Base-by-base conservation (phyloP, 257 asterid genomes). In the Asclepias syriaca region DNA sequence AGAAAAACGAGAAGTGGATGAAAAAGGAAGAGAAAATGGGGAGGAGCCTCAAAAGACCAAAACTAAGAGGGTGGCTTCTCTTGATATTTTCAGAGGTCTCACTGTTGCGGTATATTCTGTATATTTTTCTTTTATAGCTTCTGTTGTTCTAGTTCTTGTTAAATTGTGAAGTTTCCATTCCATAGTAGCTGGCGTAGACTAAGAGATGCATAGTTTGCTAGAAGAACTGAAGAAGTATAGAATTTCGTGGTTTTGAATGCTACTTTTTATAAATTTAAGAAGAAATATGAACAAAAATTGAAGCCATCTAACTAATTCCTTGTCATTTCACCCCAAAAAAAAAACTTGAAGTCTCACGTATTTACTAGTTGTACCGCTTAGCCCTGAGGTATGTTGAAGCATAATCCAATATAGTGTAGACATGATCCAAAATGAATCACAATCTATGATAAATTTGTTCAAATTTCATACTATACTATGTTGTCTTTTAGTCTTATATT, bases 61-160 rank as follows among this genome's bases (percentile, higher is more conserved):
- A 73, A 60, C 89, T 0, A 88, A 86, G 79, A 84, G 96, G 45
- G 83, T 88, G 14, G 88, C 92, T n/a, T 85, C 95, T n/a, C 81
- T 90, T 45, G 95, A 90, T 76, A 81, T 87, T 69, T 88, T 88
- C 77, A 84, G 95, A 85, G 96, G 95, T 78, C 89, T 90, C 71
- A 88, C 96, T 21, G 91, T 90, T 48, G 92, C 91, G 71, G 95
- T 90, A 73, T 45, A 22, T 24, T 68, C 11, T 22, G 32, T 45
- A 6, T 4, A 34, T 71, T 0, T 51, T 9, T 21, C 21, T 13
- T 2, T 72, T 32, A 8, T 51, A 6, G 46, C 65, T 65, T 45
- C 24, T 39, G 3, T 2, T 73, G 64, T 32, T 29, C 34, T 16
- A 21, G 4, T 65, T 53, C 51, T 66, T 66, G 37, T n/a, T 8